Evolutionary conservation across 164 flowering plant genomes (phyloP).

Genomic region (Vitis rupestris): DNA sequence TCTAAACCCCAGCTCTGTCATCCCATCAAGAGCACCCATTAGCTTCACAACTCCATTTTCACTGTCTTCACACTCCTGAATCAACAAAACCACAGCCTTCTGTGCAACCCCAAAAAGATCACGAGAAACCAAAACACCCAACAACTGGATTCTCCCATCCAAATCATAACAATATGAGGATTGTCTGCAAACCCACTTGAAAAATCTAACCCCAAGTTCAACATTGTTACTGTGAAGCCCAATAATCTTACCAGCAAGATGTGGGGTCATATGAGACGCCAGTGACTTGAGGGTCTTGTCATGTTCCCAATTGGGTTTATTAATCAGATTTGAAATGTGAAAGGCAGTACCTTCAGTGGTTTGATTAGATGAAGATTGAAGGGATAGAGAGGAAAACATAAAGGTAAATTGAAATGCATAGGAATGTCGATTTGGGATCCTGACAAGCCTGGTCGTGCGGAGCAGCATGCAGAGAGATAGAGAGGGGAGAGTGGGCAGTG

Average conservation of each 20-base stretch:
- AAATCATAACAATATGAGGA: constrained; percentile 35
- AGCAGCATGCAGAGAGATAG: constrained; percentile 10
- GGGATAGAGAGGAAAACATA: background rate
- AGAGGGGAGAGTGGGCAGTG: too few relatives aligned
- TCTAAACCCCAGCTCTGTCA: constrained; percentile 24
- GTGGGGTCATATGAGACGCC: constrained; percentile 32
- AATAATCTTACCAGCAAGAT: constrained; percentile 23
- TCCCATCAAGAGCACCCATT: constrained; percentile 17
- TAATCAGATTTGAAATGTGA: constrained; percentile 18
- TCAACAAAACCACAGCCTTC: constrained; percentile 21
- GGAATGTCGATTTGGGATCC: background rate
- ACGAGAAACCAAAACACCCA: constrained; percentile 20
- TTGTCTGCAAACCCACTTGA: constrained; percentile 32
- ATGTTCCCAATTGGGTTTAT: constrained; percentile 25
- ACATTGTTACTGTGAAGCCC: constrained; percentile 13
- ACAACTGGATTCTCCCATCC: constrained; percentile 20
- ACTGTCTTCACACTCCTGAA: constrained; percentile 17
- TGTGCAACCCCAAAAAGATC: constrained; percentile 19
- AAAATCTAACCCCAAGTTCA: constrained; percentile 19
- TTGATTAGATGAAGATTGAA: constrained; percentile 1
- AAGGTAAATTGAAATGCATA: background rate
- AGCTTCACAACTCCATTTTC: constrained; percentile 23
- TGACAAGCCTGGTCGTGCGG: background rate
- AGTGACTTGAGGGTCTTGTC: constrained; percentile 22
- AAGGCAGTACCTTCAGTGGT: background rate